Percentiles rank a stretch among this genome's conserved stretches.
phyloP scores from a whole-genome alignment of 371 early-diverging fungal genomes.

The Batrachochytrium dendrobatidis region DNA sequence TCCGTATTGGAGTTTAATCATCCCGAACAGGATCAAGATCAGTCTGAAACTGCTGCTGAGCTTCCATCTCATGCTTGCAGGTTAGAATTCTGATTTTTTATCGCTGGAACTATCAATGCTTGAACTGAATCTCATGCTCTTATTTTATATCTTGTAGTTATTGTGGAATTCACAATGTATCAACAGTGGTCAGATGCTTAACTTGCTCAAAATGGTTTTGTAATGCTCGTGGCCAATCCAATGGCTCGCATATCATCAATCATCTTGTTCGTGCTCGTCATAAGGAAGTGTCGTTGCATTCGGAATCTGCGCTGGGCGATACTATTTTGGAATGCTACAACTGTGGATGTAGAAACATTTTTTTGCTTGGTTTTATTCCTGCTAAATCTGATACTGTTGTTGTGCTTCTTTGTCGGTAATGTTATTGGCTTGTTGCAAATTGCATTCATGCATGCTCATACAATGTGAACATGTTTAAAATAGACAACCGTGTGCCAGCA shows the following conservation, averaged over 20 bases:
- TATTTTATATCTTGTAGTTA: too few species aligned
- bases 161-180: slow-evolving; percentile 87
- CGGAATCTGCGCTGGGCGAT: slow-evolving; percentile 86
- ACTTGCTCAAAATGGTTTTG: slow-evolving; percentile 95
- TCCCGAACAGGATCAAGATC: too few species aligned
- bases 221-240: slow-evolving; percentile 76
- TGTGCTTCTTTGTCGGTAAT: slow-evolving; percentile 87
- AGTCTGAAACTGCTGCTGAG: slow-evolving; percentile 26
- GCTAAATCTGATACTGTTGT: slow-evolving; percentile 97
- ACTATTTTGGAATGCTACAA: slow-evolving; percentile 93
- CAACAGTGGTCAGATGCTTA: slow-evolving; percentile 89
- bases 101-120: background rate
- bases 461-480: too few species aligned
- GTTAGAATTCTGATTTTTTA: slow-evolving; percentile 28
- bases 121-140: background rate
- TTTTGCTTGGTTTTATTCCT: slow-evolving; percentile 95
- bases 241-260: slow-evolving; percentile 93
- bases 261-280: slow-evolving; percentile 93
- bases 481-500: slow-evolving; percentile 87
- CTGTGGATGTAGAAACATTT: slow-evolving; percentile 93
- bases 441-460: background rate
- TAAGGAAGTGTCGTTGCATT: slow-evolving; percentile 88
- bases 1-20: slow-evolving; percentile 5
- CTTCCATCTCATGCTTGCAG: slow-evolving; percentile 84
- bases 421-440: background rate